Evolutionary conservation across 768 basidiomycete species (phyloP).

Genomic region (Boletus rubropictus): DNA sequence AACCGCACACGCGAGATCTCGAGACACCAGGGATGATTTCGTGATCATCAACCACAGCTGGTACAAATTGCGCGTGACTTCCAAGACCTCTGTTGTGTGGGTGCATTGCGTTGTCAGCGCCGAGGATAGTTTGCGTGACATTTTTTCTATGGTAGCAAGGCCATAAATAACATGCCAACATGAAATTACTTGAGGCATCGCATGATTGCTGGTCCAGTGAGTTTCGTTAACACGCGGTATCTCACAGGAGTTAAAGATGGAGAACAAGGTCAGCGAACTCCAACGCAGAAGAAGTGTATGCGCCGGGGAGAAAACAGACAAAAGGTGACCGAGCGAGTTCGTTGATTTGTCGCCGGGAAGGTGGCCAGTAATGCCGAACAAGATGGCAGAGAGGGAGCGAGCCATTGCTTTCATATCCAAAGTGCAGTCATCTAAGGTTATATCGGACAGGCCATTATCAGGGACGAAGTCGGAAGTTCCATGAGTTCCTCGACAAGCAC

Average conservation of each 20-base stretch:
- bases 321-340: constrained; percentile 1
- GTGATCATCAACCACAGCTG: constrained; percentile 32
- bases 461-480: background rate
- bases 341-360: background rate
- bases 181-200: constrained; percentile 3
- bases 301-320: constrained; percentile 27
- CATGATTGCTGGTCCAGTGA: background rate
- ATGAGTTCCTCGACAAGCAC: constrained; percentile 18
- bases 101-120: background rate
- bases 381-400: constrained; percentile 7
- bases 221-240: background rate
- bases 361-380: constrained; percentile 4
- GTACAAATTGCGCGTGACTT: constrained; percentile 36
- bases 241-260: constrained; percentile 23
- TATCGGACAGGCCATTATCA: background rate
- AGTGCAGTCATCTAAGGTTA: background rate
- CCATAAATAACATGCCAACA: constrained; percentile 41
- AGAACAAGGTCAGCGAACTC: constrained; percentile 38
- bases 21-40: constrained; percentile 28
- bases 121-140: constrained; percentile 8
- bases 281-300: constrained; percentile 35
- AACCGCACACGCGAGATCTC: constrained; percentile 27
- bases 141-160: constrained; percentile 35
- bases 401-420: constrained; percentile 12
- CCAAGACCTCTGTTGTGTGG: constrained; percentile 14